Evolutionary conservation across 2,329 filamentous ascomycete genomes (phyloP).

Genomic region (Decorospora gaudefroyi): DNA sequence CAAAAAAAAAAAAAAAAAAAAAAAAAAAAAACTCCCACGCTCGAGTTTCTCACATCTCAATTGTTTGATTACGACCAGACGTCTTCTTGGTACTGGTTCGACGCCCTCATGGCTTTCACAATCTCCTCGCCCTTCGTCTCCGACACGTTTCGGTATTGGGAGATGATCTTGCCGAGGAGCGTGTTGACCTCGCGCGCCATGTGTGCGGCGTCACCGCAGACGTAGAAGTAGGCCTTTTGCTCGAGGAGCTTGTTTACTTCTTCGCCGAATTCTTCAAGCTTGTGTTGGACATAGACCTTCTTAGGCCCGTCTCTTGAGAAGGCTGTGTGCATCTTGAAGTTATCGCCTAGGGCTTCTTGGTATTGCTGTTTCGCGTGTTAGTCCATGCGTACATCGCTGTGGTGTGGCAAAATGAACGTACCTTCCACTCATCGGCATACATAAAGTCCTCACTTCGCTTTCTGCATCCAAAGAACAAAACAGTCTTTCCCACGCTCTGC

Average conservation of each 20-base stretch:
- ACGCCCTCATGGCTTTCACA: slow-evolving; percentile 93
- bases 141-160: slow-evolving; percentile 78
- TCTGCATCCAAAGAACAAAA: slow-evolving; percentile 95
- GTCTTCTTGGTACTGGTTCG: slow-evolving; percentile 93
- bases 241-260: slow-evolving; percentile 86
- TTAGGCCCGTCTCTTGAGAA: slow-evolving; percentile 87
- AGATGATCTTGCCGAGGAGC: slow-evolving; percentile 83
- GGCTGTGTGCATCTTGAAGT: slow-evolving; percentile 86
- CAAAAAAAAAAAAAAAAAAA: too few relatives aligned
- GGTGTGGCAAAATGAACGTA: slow-evolving; percentile 57
- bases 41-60: too few relatives aligned
- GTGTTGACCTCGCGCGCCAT: slow-evolving; percentile 95
- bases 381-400: slow-evolving; percentile 7
- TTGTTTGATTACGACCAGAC: slow-evolving; percentile 62
- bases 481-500: slow-evolving; percentile 79
- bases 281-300: slow-evolving; percentile 97
- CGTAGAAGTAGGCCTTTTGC: slow-evolving; percentile 92
- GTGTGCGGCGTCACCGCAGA: slow-evolving; percentile 95
- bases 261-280: slow-evolving; percentile 78
- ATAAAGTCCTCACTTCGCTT: slow-evolving; percentile 88
- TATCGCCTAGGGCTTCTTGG: slow-evolving; percentile 80
- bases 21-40: too few relatives aligned
- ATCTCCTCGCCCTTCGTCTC: slow-evolving; percentile 92
- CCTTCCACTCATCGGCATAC: slow-evolving; percentile 90
- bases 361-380: slow-evolving; percentile 65